Conservation (phyloP, 2,329 filamentous ascomycete species). For the Domatiomyces globalis region DNA sequence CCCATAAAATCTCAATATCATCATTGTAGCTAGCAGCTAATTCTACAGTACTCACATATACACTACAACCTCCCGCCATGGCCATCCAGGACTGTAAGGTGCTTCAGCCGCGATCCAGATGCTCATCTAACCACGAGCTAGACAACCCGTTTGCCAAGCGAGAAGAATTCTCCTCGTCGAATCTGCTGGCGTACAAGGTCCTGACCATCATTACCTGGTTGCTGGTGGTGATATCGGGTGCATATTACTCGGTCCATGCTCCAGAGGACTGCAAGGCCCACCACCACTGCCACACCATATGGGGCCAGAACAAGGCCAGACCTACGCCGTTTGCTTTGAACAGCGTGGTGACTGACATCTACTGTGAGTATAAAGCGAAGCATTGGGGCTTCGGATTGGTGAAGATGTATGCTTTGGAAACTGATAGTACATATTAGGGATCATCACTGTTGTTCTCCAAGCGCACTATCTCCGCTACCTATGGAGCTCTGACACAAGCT, state of each 20-base stretch:
- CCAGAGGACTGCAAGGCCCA: conserved; percentile 47
- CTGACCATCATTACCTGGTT: conserved; percentile 62
- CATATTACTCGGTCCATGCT: conserved; percentile 57
- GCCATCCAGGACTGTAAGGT: not conserved
- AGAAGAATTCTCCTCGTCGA: conserved; percentile 47
- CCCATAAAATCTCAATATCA: not conserved
- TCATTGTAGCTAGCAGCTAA: not conserved
- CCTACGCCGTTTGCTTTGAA: conserved; percentile 65
- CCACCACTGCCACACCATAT: conserved; percentile 50
- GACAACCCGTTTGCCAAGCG: conserved; percentile 65
- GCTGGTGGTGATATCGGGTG: conserved; percentile 53
- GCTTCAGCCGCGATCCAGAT: not conserved
- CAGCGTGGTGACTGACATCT: conserved; percentile 48
- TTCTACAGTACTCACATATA: not conserved
- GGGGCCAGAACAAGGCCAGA: conserved; percentile 54
- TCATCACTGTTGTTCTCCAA: conserved; percentile 43
- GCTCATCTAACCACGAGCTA: conserved; percentile 20
- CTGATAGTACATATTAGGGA: not conserved
- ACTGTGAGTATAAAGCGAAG: conserved; percentile 45
- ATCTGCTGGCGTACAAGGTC: conserved; percentile 60
- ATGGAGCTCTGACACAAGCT: conserved; percentile 51
- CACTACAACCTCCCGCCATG: not conserved
- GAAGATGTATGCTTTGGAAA: not conserved
- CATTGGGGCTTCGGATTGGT: not conserved
- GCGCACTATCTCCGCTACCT: conserved; percentile 61